Evolutionary conservation across 371 early-diverging fungal genomes (phyloP).

Genomic region (Mucor saturninus): DNA sequence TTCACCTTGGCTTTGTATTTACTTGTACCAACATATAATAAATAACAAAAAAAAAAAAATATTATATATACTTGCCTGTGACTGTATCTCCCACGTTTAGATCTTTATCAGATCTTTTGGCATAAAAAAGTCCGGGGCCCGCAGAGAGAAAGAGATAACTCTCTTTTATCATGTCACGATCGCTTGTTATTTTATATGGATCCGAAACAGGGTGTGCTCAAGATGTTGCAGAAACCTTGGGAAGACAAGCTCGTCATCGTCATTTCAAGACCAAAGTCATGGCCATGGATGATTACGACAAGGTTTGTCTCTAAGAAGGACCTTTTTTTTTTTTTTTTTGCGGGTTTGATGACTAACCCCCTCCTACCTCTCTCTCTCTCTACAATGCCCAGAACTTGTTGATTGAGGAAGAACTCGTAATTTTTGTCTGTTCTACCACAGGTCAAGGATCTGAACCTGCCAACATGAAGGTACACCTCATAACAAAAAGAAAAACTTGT

Average conservation of each 20-base stretch:
- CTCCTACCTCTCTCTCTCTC: background rate
- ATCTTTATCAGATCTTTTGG: too few relatives aligned
- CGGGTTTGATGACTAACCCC: background rate
- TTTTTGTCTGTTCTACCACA: conserved; percentile 94
- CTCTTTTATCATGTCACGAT: conserved; percentile 12
- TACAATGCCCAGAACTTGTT: conserved; percentile 51
- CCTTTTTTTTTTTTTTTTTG: conserved; percentile 9
- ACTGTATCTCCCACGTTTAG: too few relatives aligned
- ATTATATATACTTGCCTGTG: background rate
- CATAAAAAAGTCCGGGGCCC: too few relatives aligned
- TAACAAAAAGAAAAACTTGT: background rate
- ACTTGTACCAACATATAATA: background rate
- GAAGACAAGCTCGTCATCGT: conserved; percentile 77
- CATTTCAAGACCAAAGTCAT: conserved; percentile 66
- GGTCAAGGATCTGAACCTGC: conserved; percentile 94
- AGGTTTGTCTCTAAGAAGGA: conserved; percentile 34
- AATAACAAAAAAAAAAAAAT: background rate
- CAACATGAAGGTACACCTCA: conserved; percentile 79
- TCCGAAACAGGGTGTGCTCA: conserved; percentile 87
- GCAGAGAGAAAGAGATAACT: too few relatives aligned
- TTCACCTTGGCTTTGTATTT: background rate
- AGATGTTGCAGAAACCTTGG: conserved; percentile 80
- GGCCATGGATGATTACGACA: conserved; percentile 84
- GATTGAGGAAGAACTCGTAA: conserved; percentile 65
- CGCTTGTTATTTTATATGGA: conserved; percentile 77